Conservation (phyloP, 441 rosid species). For the Melastoma candidum region DNA sequence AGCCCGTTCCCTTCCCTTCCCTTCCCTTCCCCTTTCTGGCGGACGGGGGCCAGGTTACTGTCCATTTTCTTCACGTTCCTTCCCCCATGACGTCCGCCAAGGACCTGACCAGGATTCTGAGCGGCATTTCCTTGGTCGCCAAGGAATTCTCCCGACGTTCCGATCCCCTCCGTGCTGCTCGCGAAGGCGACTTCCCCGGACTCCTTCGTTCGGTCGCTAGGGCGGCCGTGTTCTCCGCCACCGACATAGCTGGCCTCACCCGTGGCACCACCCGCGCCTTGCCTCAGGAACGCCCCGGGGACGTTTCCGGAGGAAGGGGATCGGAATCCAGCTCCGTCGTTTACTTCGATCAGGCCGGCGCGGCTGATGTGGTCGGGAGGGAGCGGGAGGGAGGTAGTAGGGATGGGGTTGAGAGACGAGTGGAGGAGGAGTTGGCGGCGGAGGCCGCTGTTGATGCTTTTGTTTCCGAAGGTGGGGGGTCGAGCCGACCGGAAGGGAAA, state of each 20-base stretch:
- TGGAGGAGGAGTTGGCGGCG: neutral
- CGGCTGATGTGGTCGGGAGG: constrained; percentile 13
- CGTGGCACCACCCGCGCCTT: constrained; percentile 51
- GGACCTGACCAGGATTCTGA: constrained; percentile 44
- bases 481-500: constrained; percentile 7
- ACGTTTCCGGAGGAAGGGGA: neutral
- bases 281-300: constrained; percentile 40
- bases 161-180: constrained; percentile 27
- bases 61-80: too few species aligned
- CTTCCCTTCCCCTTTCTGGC: too few species aligned
- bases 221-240: constrained; percentile 52
- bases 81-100: constrained; percentile 46
- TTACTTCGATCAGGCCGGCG: constrained; percentile 33
- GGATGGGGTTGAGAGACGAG: neutral
- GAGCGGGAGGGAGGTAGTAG: constrained; percentile 8
- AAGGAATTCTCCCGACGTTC: constrained; percentile 62
- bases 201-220: constrained; percentile 49
- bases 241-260: constrained; percentile 69
- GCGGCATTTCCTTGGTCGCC: constrained; percentile 63
- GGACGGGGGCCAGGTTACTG: too few species aligned
- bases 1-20: too few species aligned
- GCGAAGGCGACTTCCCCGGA: constrained; percentile 46
- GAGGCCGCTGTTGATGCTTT: constrained; percentile 7
- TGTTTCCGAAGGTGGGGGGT: neutral
- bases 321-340: constrained; percentile 31